A percentile compares a stretch with the other conserved stretches of the same genome.
These are phyloP conservation scores for Tetrapyrgos nigripes DNA, from an alignment of 1,284 basidiomycete species.

Conservation along the genomic window DNA sequence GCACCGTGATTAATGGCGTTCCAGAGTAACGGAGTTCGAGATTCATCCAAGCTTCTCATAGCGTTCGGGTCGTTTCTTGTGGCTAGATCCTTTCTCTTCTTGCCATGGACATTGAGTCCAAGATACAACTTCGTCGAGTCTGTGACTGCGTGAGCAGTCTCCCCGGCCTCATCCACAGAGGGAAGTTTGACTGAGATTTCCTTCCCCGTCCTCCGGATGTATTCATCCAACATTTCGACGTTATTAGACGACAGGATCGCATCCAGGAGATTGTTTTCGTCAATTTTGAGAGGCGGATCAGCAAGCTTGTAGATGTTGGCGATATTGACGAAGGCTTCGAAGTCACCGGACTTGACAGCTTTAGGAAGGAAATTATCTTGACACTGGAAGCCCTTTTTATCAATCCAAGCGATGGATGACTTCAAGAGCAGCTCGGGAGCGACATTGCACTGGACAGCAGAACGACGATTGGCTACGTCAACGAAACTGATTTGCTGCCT, in stretches of 20 bases:
- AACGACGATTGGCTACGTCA: conserved; percentile 56
- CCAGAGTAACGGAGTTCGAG: conserved; percentile 48
- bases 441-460: conserved; percentile 44
- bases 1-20: conserved; percentile 41
- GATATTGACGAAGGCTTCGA: conserved; percentile 56
- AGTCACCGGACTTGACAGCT: conserved; percentile 50
- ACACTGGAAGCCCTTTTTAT: conserved; percentile 5
- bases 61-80: conserved; percentile 53
- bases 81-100: conserved; percentile 60
- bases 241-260: conserved; percentile 45
- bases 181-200: conserved; percentile 46
- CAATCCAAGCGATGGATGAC: conserved; percentile 18
- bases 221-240: conserved; percentile 56
- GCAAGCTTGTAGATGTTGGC: conserved; percentile 46
- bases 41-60: neutral
- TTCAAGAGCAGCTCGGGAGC: conserved; percentile 45
- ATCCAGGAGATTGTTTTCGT: conserved; percentile 22
- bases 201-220: conserved; percentile 55
- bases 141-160: conserved; percentile 32
- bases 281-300: conserved; percentile 34
- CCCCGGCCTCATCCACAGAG: conserved; percentile 24
- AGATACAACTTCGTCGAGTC: conserved; percentile 55
- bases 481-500: conserved; percentile 48
- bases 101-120: conserved; percentile 64
- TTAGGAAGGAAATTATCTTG: conserved; percentile 32